Base-by-base conservation (phyloP, 371 early-diverging fungal species). In the Rhizopus sp. region DNA sequence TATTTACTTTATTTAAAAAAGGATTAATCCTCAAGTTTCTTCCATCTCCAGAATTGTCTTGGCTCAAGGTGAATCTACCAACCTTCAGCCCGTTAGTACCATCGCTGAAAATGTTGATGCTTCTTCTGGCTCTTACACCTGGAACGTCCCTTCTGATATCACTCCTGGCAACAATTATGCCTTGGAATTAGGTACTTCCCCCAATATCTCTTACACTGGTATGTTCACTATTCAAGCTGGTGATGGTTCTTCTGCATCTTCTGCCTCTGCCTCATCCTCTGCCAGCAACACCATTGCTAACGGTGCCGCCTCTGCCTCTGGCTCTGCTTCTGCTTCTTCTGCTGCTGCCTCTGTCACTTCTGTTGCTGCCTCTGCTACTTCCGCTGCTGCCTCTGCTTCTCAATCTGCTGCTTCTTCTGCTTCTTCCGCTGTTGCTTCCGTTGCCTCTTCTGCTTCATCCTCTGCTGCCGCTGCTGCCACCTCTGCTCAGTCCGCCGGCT, bases 71-170 rank as follows among this genome's bases (percentile, higher is more conserved):
- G 6, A 34, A 0, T 40, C 59, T 23, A 56, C 47, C 32, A 51
- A 51, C n/a, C 56, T 64, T 35, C 62, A 56, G 46, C 57, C 58
- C 29, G 49, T 64, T 50, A 23, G 49, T 17, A 55, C 59, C 41
- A 47, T 59, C 53, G 66, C 66, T 8, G 56, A 57, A 47, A 70
- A 74, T 37, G 70, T 80, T 32, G 60, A 60, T 59, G 77, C 75
- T 32, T 5, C 58, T 12, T 15, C 58, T 32, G 59, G 62, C 32
- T 35, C 45, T 9, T 69, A 62, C 34, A 35, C 45, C 10, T 69
- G 69, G 69, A 45, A 48, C 8, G 38, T 69, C 5, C 65, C 65
- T 46, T 49, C 59, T 31, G 62, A 64, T 40, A 51, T 53, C 17
- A 29, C 59, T 29, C 40, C 55, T 46, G 65, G 53, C 31, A 37